These are phyloP conservation scores for Hygrophoropsis aurantiaca DNA, from an alignment of 768 basidiomycete genomes.

Conservation along the genomic window DNA sequence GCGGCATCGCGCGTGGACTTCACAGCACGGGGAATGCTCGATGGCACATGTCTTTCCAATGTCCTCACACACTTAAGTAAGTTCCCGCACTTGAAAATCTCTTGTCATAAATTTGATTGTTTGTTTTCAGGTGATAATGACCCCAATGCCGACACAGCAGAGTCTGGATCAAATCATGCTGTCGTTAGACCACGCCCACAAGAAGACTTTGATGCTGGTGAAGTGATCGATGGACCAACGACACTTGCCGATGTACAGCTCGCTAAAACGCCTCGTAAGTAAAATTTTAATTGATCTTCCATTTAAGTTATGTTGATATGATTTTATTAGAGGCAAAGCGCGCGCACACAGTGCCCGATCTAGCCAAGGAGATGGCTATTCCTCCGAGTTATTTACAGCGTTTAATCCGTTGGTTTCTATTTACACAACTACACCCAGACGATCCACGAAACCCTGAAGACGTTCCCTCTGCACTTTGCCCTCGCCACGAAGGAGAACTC, in stretches of 20 bases:
- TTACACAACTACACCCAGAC: slow-evolving; percentile 4
- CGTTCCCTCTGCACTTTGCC: too few relatives aligned
- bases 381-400: neutral
- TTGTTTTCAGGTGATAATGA: too few relatives aligned
- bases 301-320: too few relatives aligned
- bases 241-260: neutral
- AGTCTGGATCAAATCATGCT: neutral
- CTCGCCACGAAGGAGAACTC: neutral
- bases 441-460: neutral
- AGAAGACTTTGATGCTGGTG: too few relatives aligned
- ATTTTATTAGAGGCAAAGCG: neutral
- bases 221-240: neutral
- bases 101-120: too few relatives aligned
- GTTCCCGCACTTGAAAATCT: too few relatives aligned
- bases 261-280: neutral
- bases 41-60: slow-evolving; percentile 3
- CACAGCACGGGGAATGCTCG: slow-evolving; percentile 17
- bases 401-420: slow-evolving; percentile 5
- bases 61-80: neutral
- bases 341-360: neutral
- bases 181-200: too few relatives aligned
- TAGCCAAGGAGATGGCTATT: neutral
- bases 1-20: slow-evolving; percentile 19
- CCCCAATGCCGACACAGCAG: neutral
- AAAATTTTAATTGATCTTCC: neutral